Conservation (phyloP, 352 stramenopile species). For the Achlya hypogyna region DNA sequence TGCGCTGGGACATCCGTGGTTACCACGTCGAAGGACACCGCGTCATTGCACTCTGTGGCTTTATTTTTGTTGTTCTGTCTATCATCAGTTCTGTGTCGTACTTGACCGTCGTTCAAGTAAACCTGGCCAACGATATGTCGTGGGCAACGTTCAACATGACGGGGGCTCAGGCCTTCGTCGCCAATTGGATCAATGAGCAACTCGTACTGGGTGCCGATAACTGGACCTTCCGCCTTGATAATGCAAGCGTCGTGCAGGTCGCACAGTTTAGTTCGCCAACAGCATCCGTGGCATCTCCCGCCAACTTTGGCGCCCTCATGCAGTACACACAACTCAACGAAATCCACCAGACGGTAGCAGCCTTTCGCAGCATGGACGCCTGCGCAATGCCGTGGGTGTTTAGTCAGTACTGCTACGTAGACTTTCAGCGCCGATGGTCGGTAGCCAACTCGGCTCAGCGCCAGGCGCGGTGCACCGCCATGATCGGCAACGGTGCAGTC, state of each 20-base stretch:
- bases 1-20: not conserved
- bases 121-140: slow-evolving; percentile 7
- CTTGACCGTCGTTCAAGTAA: not conserved
- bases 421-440: not conserved
- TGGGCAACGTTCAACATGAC: slow-evolving; percentile 4
- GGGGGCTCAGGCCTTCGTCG: not conserved
- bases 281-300: not conserved
- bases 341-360: not conserved
- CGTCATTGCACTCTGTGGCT: not conserved
- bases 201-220: not conserved
- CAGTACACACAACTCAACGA: not conserved
- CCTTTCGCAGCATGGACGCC: not conserved
- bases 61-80: not conserved
- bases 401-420: slow-evolving; percentile 11
- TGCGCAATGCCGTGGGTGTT: slow-evolving; percentile 1
- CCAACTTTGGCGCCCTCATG: not conserved
- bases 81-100: not conserved
- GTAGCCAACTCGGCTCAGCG: slow-evolving; percentile 3
- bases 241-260: not conserved
- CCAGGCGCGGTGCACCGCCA: not conserved
- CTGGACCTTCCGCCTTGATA: not conserved
- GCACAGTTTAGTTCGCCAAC: not conserved
- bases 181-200: slow-evolving; percentile 10
- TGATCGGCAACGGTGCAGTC: slow-evolving; percentile 4
- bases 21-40: not conserved